phyloP scores from a whole-genome alignment of 2,329 filamentous ascomycete genomes.

The Domatiomyces globalis region DNA sequence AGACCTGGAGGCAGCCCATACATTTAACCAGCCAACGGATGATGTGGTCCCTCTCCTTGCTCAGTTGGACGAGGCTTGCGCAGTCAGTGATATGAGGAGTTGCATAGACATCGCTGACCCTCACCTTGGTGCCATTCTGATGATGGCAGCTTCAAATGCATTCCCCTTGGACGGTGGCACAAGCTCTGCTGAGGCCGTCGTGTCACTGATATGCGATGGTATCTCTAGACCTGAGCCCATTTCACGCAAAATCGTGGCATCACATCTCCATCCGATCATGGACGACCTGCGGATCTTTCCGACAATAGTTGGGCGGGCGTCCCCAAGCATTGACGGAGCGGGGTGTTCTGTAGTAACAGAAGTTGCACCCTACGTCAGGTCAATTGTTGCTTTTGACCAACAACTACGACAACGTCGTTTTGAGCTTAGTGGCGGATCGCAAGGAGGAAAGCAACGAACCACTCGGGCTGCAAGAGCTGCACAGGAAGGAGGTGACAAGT shows the following conservation, averaged over 20 bases:
- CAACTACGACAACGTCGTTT: conserved; percentile 54
- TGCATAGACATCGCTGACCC: conserved; percentile 4
- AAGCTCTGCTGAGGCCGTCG: conserved; percentile 24
- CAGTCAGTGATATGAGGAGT: conserved; percentile 12
- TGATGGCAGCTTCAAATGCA: conserved; percentile 1
- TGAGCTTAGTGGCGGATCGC: conserved; percentile 45
- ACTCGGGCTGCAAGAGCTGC: conserved; percentile 65
- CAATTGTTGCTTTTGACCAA: conserved; percentile 65
- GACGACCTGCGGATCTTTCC: conserved; percentile 24
- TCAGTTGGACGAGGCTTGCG: conserved; percentile 22
- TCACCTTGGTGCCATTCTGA: conserved; percentile 3
- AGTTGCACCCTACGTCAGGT: conserved; percentile 77
- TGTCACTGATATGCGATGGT: conserved; percentile 19
- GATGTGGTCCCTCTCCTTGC: conserved; percentile 51
- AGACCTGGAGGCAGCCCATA: conserved; percentile 21
- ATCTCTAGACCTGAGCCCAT: conserved; percentile 19
- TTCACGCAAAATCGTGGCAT: not conserved
- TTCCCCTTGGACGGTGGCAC: conserved; percentile 1
- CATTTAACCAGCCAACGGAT: conserved; percentile 44
- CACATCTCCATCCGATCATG: conserved; percentile 37
- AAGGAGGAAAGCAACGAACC: conserved; percentile 50
- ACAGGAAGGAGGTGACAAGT: conserved; percentile 57
- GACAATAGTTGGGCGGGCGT: conserved; percentile 23
- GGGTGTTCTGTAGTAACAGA: conserved; percentile 55
- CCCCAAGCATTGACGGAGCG: conserved; percentile 65